Base-by-base conservation (phyloP, 2,329 filamentous ascomycete genomes). In the Xylaria sp. region DNA sequence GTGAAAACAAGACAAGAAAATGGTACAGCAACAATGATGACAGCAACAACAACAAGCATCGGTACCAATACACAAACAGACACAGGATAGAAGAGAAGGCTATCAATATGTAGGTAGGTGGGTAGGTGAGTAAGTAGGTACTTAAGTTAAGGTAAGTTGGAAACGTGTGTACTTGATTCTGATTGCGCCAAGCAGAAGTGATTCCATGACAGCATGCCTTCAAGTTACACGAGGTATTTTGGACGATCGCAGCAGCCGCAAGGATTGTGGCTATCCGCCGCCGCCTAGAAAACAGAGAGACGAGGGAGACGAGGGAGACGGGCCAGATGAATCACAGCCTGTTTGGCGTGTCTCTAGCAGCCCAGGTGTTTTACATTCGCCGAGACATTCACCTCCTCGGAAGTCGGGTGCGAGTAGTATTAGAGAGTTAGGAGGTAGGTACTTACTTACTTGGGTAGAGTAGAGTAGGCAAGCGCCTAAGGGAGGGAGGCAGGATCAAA, bases 301-400 rank as follows among this genome's bases (percentile, higher is more conserved):
- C 28, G 28, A 31, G 9, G 9, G 15, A 17, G 49, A 11, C 42
- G 21, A 31, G 40, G n/a, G 38, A 42, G 23, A 46, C 50, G 45
- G 23, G 40, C 25, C 21, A 35, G 37, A 40, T 25, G 47, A 49
- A 49, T 57, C 35, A 14, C 43, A 40, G 21, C 17, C 42, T 52
- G 55, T 50, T 57, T 54, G 49, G 49, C 23, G 46, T 54, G 52
- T 63, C 5, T 4, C 28, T 9, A 31, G 28, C 50, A 50, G 63
- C 38, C 28, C 4, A 23, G 11, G 15, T 17, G 19, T 25, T 14
- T 5, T 15, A 43, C 25, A n/a, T 12, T 45, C 6, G 35, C 25
- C 23, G 25, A 35, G 37, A 54, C 51, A 35, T 45, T 51, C 54
- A 49, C 45, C 23, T 21, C 28, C 28, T 5, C 14, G 21, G 19